These are phyloP conservation scores for Conidiobolus incongruus DNA, from an alignment of 371 early-diverging fungal species.

Conservation along the genomic window DNA sequence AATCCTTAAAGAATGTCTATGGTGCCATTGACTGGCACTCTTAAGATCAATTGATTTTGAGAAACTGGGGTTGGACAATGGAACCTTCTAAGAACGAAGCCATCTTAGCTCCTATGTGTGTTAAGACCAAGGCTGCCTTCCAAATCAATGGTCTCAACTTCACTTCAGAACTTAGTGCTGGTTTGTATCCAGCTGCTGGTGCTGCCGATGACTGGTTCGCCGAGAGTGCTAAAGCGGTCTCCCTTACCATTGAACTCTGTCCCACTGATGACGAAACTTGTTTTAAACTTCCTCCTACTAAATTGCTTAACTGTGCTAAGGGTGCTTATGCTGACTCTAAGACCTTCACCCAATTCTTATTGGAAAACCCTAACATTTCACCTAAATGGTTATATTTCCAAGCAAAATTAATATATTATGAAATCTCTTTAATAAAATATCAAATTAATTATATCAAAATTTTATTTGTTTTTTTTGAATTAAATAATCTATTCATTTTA, in stretches of 20 bases:
- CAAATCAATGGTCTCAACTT: neutral
- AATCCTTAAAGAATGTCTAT: slow-evolving; percentile 14
- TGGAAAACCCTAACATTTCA: neutral
- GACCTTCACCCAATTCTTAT: neutral
- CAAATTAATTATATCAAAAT: no score
- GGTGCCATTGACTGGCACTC: slow-evolving; percentile 32
- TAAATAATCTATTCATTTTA: no score
- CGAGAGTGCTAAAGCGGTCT: neutral
- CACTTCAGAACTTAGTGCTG: neutral
- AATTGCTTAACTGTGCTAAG: slow-evolving; percentile 2
- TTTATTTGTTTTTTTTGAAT: no score
- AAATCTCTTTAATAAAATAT: no score
- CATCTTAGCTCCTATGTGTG: neutral
- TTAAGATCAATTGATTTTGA: slow-evolving; percentile 18
- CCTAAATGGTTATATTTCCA: no score
- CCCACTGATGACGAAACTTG: no score
- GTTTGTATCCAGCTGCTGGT: slow-evolving; percentile 1
- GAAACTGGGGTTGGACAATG: slow-evolving; percentile 18
- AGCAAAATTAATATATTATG: no score
- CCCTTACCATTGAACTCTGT: no score
- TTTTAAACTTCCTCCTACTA: neutral
- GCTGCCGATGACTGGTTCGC: slow-evolving; percentile 2
- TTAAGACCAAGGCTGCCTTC: neutral
- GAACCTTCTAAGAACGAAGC: slow-evolving; percentile 8
- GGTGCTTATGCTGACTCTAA: neutral